Evolutionary conservation across 2,329 filamentous ascomycete species (phyloP).

Genomic region (Ophiostoma novo-ulmi): DNA sequence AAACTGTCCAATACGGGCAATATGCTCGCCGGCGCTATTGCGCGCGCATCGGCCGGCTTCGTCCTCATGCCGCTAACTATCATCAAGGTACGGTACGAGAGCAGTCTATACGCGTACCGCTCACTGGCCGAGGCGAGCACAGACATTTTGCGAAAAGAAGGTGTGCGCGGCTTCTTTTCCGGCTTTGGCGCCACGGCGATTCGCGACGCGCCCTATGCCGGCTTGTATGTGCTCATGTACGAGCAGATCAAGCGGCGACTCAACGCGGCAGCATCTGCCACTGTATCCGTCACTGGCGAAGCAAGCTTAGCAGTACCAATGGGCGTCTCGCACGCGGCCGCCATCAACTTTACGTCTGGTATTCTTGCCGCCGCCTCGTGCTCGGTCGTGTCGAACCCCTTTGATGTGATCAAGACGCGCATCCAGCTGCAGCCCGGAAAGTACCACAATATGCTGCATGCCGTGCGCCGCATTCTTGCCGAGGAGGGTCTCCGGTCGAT

Average conservation of each 20-base stretch:
- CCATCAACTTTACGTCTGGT: constrained; percentile 81
- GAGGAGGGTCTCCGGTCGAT: constrained; percentile 77
- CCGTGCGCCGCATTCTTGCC: constrained; percentile 68
- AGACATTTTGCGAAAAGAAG: constrained; percentile 70
- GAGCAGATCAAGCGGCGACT: constrained; percentile 72
- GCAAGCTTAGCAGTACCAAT: constrained; percentile 27
- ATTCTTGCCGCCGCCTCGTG: constrained; percentile 75
- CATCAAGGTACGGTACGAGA: constrained; percentile 94
- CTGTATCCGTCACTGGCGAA: not conserved
- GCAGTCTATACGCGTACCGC: constrained; percentile 74
- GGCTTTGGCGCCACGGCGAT: constrained; percentile 92
- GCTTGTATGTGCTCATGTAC: constrained; percentile 90
- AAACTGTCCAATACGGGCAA: constrained; percentile 81
- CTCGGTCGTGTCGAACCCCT: constrained; percentile 88
- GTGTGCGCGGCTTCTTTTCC: constrained; percentile 79
- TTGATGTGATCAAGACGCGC: constrained; percentile 92
- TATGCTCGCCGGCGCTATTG: constrained; percentile 74
- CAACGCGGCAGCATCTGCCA: constrained; percentile 29
- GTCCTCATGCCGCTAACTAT: constrained; percentile 94
- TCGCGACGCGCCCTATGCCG: constrained; percentile 93
- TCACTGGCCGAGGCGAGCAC: constrained; percentile 66
- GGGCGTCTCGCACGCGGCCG: constrained; percentile 47
- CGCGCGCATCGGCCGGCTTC: constrained; percentile 81
- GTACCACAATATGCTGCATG: constrained; percentile 78
- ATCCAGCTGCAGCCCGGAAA: constrained; percentile 81